Evolutionary conservation across 768 basidiomycete genomes (phyloP).

Genomic region (Tulasnella sp.): DNA sequence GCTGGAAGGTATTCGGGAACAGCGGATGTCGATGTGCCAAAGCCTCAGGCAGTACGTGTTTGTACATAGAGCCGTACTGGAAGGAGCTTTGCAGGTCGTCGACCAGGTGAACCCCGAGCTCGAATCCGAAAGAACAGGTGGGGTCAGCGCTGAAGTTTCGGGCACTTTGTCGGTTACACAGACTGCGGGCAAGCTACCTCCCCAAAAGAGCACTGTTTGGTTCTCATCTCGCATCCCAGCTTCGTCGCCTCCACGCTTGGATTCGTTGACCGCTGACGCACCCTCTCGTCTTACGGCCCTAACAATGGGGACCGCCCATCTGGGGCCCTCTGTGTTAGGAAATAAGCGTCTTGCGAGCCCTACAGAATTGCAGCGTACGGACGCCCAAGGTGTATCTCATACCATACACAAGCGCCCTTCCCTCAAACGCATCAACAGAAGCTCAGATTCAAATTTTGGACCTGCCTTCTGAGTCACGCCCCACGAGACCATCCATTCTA

Average conservation of each 20-base stretch:
- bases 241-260: neutral
- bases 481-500: neutral
- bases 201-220: neutral
- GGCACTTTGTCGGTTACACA: neutral
- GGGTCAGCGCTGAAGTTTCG: neutral
- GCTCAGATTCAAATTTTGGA: neutral
- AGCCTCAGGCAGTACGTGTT: conserved; percentile 93
- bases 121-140: neutral
- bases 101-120: conserved; percentile 58
- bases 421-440: conserved; percentile 20
- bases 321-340: neutral
- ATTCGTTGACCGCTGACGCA: neutral
- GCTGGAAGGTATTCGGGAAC: conserved; percentile 90
- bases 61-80: conserved; percentile 79
- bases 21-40: conserved; percentile 95
- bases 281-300: neutral
- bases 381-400: neutral
- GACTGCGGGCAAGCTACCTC: neutral
- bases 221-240: too few relatives aligned
- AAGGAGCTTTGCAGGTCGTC: conserved; percentile 70
- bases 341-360: conserved; percentile 22
- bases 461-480: neutral
- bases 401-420: conserved; percentile 18
- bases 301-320: neutral
- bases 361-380: conserved; percentile 12